Evolutionary conservation across 78 protist species (phyloP).

Genomic region (Anaeramoeba ignava): DNA sequence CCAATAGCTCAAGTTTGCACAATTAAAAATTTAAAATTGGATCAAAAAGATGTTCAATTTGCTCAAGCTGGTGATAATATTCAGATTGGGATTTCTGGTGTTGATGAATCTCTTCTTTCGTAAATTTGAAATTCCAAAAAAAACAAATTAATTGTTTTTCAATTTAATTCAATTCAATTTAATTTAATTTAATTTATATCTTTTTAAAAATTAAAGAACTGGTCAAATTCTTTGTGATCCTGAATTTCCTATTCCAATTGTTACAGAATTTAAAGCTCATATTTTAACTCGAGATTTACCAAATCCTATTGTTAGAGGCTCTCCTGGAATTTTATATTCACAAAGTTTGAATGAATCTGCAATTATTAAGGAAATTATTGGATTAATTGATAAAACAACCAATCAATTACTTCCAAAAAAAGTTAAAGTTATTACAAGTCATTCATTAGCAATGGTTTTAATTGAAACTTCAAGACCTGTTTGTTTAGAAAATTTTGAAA

Average conservation of each 20-base stretch:
- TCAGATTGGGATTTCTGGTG: not conserved
- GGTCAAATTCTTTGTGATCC: constrained; percentile 2
- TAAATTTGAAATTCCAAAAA: too few relatives aligned
- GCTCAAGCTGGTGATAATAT: not conserved
- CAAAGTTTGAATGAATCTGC: not conserved
- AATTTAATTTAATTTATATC: too few relatives aligned
- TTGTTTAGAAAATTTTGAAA: not conserved
- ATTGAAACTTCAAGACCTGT: not conserved
- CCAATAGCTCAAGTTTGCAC: not conserved
- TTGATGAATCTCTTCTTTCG: too few relatives aligned
- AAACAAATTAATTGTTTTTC: too few relatives aligned
- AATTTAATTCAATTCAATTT: too few relatives aligned
- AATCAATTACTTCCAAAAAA: not conserved
- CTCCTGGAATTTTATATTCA: not conserved
- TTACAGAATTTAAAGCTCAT: not conserved
- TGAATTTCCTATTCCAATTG: not conserved
- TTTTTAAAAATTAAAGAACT: not conserved
- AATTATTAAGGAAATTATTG: not conserved
- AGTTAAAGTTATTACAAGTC: not conserved
- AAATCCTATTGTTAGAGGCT: not conserved
- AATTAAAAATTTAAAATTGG: not conserved
- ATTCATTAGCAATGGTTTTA: not conserved
- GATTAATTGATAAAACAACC: not conserved
- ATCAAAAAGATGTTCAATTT: not conserved
- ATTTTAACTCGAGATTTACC: not conserved